A percentile compares a stretch with the other conserved stretches of the same genome.
These are phyloP conservation scores for Pyricularia pennisetigena DNA, from an alignment of 2,329 filamentous ascomycete genomes.

Conservation along the genomic window DNA sequence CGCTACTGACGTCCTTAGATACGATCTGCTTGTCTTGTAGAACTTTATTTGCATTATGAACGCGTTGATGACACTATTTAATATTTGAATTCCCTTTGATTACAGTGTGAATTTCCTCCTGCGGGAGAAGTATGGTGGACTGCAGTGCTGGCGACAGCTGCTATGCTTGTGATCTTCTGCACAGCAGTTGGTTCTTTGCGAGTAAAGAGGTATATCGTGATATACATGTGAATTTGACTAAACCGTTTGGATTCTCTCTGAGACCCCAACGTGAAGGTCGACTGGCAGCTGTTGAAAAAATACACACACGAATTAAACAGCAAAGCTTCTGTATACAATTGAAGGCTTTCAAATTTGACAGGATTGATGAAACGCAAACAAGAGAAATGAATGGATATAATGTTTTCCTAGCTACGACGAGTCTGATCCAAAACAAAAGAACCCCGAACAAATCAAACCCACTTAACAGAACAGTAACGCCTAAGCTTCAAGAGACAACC, in stretches of 20 bases:
- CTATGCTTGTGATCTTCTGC: no score
- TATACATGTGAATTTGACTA: no score
- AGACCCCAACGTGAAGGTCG: no score
- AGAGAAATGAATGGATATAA: neutral
- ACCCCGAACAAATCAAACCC: neutral
- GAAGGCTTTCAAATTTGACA: neutral
- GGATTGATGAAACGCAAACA: neutral
- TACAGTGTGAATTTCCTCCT: neutral
- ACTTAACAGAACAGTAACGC: neutral
- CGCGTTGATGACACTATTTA: neutral
- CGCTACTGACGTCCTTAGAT: constrained; percentile 3
- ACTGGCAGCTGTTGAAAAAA: no score
- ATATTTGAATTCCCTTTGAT: neutral
- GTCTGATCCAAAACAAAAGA: neutral
- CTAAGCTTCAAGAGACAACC: neutral
- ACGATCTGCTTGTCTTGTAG: constrained; percentile 5
- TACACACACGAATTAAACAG: no score
- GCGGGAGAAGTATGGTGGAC: no score
- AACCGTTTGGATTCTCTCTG: no score
- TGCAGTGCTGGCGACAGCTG: neutral
- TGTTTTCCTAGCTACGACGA: neutral
- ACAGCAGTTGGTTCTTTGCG: no score
- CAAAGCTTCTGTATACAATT: no score
- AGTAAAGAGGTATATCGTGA: no score
- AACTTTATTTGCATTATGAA: constrained; percentile 3